Evolutionary conservation across 2,329 filamentous ascomycete species (phyloP).

Genomic region (Tympanopsis confertula): DNA sequence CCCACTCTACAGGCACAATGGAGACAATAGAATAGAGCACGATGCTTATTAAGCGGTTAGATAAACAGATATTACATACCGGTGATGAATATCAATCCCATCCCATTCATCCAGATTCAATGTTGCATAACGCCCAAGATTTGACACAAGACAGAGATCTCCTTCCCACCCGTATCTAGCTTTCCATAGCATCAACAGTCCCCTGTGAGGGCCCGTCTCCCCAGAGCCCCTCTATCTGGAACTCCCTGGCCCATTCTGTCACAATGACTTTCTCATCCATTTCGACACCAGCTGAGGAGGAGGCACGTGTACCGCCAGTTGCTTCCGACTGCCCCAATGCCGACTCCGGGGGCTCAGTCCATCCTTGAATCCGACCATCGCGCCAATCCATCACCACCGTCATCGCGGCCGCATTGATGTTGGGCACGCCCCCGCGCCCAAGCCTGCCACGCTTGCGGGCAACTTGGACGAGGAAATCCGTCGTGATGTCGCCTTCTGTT

Average conservation of each 20-base stretch:
- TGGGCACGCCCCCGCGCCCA: constrained; percentile 81
- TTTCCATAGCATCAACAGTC: too few relatives aligned
- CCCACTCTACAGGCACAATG: too few relatives aligned
- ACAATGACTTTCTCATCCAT: constrained; percentile 77
- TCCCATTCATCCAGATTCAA: too few relatives aligned
- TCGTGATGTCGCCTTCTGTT: constrained; percentile 64
- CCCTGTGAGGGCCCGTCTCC: constrained; percentile 47
- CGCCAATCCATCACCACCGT: constrained; percentile 94
- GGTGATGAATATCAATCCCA: too few relatives aligned
- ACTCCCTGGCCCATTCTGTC: constrained; percentile 84
- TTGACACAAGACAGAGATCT: too few relatives aligned
- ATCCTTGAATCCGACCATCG: constrained; percentile 86
- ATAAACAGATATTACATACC: too few relatives aligned
- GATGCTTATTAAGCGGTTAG: too few relatives aligned
- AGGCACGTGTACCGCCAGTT: constrained; percentile 14
- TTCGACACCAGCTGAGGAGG: constrained; percentile 29
- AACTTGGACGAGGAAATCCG: constrained; percentile 88
- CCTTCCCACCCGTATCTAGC: too few relatives aligned
- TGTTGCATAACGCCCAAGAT: too few relatives aligned
- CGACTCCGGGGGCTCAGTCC: constrained; percentile 67
- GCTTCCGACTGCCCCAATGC: constrained; percentile 24
- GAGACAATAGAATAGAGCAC: too few relatives aligned
- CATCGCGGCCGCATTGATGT: constrained; percentile 77
- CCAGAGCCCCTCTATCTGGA: constrained; percentile 88
- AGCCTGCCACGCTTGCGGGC: constrained; percentile 83